phyloP scores from a whole-genome alignment of 148 eudicot genomes.

The Fagopyrum tataricum region DNA sequence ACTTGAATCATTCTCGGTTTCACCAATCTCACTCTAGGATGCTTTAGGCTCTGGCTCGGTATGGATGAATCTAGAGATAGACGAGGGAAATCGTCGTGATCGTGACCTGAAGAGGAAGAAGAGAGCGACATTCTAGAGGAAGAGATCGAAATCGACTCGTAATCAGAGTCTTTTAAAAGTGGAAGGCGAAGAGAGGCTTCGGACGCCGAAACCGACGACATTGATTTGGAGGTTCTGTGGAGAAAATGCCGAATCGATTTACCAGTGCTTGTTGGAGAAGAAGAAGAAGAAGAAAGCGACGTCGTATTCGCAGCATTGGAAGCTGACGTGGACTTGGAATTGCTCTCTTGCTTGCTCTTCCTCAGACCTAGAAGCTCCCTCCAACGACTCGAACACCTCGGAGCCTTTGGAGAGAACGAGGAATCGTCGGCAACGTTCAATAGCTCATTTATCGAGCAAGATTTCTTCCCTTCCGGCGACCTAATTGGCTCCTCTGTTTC shows the following conservation, averaged over 20 bases:
- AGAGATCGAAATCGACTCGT: conserved; percentile 32
- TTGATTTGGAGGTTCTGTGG: conserved; percentile 44
- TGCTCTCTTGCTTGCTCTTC: conserved; percentile 23
- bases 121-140: conserved; percentile 51
- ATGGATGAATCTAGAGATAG: conserved; percentile 46
- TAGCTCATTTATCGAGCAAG: conserved; percentile 23
- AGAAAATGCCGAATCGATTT: conserved; percentile 43
- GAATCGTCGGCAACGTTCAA: conserved; percentile 23
- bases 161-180: conserved; percentile 42
- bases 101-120: conserved; percentile 57
- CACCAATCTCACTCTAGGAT: conserved; percentile 26
- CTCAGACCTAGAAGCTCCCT: conserved; percentile 67
- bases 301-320: conserved; percentile 10
- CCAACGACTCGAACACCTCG: conserved; percentile 84
- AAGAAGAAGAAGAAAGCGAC: conserved; percentile 13
- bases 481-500: conserved; percentile 16
- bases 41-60: conserved; percentile 18
- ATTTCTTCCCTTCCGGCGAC: conserved; percentile 27
- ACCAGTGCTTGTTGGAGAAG: background rate
- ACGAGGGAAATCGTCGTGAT: conserved; percentile 60
- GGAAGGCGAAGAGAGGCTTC: conserved; percentile 43
- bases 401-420: conserved; percentile 76
- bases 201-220: conserved; percentile 21
- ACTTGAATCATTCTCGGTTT: conserved; percentile 22
- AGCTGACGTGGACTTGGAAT: conserved; percentile 10